These are phyloP conservation scores for Oryza meridionalis DNA, from an alignment of 176 grass and related monocot species.

Conservation along the genomic window DNA sequence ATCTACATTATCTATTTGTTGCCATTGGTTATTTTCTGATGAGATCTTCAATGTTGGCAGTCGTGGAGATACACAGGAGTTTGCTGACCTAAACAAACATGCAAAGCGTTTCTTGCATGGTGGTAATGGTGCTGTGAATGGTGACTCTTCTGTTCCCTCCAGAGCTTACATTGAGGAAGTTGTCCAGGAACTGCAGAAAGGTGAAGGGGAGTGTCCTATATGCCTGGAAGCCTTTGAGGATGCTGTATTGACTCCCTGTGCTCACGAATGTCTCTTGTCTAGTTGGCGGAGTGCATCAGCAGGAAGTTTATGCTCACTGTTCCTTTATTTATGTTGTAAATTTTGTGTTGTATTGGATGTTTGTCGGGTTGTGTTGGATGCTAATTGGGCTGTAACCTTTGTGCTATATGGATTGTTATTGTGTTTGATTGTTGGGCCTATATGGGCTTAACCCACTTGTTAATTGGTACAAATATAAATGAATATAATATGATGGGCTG, in stretches of 20 bases:
- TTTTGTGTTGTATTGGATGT: too few species aligned
- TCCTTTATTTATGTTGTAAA: neutral
- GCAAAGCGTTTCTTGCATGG: slow-evolving; percentile 70
- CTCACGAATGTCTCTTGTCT: slow-evolving; percentile 88
- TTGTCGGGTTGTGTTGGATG: too few species aligned
- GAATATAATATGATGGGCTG: too few species aligned
- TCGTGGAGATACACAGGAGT: slow-evolving; percentile 93
- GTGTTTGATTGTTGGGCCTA: too few species aligned
- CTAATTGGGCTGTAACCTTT: too few species aligned
- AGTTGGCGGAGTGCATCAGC: slow-evolving; percentile 69
- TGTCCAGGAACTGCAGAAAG: slow-evolving; percentile 87
- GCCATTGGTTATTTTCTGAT: slow-evolving; percentile 30
- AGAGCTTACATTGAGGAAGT: slow-evolving; percentile 83
- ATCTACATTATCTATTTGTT: slow-evolving; percentile 10
- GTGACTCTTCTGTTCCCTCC: slow-evolving; percentile 62
- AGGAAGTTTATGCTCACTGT: slow-evolving; percentile 43
- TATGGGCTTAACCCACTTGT: too few species aligned
- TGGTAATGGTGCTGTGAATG: slow-evolving; percentile 53
- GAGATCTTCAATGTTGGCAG: slow-evolving; percentile 56
- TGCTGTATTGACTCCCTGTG: slow-evolving; percentile 91
- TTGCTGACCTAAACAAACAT: slow-evolving; percentile 91
- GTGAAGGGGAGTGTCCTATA: slow-evolving; percentile 91
- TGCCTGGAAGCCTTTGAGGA: slow-evolving; percentile 97
- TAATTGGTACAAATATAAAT: too few species aligned
- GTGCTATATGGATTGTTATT: too few species aligned